These are phyloP conservation scores for Linnemannia elongata DNA, from an alignment of 192 early-diverging fungal species.

Conservation along the genomic window DNA sequence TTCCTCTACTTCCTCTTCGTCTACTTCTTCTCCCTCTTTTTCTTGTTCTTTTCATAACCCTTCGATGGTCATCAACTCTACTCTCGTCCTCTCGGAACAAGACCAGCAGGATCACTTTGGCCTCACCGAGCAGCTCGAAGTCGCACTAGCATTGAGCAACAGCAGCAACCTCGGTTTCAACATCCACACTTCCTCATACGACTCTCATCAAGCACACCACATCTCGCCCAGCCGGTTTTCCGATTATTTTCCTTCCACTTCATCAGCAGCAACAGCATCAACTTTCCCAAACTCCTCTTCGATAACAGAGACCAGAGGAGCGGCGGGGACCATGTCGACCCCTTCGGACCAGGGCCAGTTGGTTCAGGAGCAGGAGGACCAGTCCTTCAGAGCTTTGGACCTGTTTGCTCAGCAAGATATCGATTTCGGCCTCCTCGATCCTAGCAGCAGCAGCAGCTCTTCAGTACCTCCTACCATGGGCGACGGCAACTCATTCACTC, in stretches of 20 bases:
- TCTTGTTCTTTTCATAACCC: background rate
- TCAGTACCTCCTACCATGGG: background rate
- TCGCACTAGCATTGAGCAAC: background rate
- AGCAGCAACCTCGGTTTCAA: background rate
- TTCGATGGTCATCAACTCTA: slow-evolving; percentile 5
- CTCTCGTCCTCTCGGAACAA: background rate
- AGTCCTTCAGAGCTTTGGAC: slow-evolving; percentile 6
- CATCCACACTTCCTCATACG: background rate
- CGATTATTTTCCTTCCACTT: background rate
- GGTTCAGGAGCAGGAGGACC: background rate
- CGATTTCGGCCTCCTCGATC: slow-evolving; percentile 11
- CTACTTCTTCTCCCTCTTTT: background rate
- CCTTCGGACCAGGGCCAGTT: background rate
- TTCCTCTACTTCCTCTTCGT: background rate
- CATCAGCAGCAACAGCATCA: background rate
- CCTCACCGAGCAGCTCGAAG: slow-evolving; percentile 6
- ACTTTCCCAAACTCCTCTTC: background rate
- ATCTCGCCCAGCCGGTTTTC: background rate
- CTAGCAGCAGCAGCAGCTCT: background rate
- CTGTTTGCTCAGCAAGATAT: slow-evolving; percentile 11
- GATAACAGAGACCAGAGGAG: background rate
- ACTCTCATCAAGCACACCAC: background rate
- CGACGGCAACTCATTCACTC: background rate
- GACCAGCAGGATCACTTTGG: background rate
- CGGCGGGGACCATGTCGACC: background rate